phyloP scores from a whole-genome alignment of 2,329 filamentous ascomycete genomes.

The Cryphonectria carpinicola region DNA sequence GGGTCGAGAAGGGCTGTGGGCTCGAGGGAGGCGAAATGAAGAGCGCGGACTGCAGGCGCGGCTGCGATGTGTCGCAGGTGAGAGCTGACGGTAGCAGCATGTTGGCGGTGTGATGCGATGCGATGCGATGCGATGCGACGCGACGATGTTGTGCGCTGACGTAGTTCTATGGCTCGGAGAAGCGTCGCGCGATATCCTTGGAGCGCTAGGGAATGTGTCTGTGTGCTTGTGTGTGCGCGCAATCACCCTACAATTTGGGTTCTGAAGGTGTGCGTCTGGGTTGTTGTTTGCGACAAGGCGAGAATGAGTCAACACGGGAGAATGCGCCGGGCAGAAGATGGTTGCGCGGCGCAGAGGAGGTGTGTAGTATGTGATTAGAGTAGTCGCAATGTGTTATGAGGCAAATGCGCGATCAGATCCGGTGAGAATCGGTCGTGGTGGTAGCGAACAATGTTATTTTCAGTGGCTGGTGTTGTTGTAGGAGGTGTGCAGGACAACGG shows the following conservation, averaged over 20 bases:
- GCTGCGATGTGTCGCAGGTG: constrained; percentile 59
- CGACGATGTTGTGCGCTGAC: not conserved
- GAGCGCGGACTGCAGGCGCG: constrained; percentile 52
- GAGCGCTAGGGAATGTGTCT: not conserved
- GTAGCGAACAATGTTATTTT: constrained; percentile 16
- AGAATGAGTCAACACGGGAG: constrained; percentile 5
- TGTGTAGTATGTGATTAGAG: not conserved
- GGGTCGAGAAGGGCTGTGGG: constrained; percentile 52
- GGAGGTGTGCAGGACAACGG: constrained; percentile 11
- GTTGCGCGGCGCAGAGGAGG: constrained; percentile 19
- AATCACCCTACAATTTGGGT: constrained; percentile 1
- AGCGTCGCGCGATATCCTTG: not conserved
- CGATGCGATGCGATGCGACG: constrained; percentile 3
- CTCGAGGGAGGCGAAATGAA: constrained; percentile 64
- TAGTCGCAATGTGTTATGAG: constrained; percentile 22
- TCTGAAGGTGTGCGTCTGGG: constrained; percentile 10
- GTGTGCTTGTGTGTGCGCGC: constrained; percentile 6
- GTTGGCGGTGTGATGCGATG: constrained; percentile 17
- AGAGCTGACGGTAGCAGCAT: constrained; percentile 66
- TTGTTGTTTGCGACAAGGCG: constrained; percentile 26
- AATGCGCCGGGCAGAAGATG: constrained; percentile 27
- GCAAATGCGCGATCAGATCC: constrained; percentile 19
- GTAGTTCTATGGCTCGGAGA: not conserved
- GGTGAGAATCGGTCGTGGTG: constrained; percentile 18
- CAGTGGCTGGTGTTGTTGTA: constrained; percentile 19